Conservation (phyloP, 2,329 filamentous ascomycete genomes). For the Paraphoma sp. region DNA sequence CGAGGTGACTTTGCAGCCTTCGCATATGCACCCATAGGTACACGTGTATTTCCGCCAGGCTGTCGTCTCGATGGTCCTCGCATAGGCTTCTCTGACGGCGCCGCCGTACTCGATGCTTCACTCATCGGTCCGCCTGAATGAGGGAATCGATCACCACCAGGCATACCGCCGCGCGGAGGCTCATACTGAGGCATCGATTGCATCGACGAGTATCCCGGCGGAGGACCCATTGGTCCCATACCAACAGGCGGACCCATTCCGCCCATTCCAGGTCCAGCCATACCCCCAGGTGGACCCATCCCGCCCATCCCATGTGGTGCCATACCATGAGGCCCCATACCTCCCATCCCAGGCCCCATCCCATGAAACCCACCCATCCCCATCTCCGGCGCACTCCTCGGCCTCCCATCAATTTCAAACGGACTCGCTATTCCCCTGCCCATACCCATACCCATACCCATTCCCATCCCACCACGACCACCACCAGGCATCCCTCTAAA, state of each 20-base stretch:
- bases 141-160: neutral
- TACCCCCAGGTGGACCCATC: neutral
- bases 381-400: slow-evolving; percentile 1
- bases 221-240: neutral
- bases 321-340: slow-evolving; percentile 1
- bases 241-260: neutral
- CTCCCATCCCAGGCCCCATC: slow-evolving; percentile 2
- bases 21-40: slow-evolving; percentile 23
- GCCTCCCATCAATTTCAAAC: neutral
- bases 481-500: neutral
- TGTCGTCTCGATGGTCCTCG: neutral
- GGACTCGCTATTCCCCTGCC: neutral
- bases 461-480: slow-evolving; percentile 1
- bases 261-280: neutral
- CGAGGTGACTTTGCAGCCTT: neutral
- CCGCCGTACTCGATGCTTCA: neutral
- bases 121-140: neutral
- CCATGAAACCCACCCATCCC: slow-evolving; percentile 2
- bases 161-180: neutral
- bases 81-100: neutral
- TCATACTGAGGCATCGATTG: neutral
- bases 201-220: slow-evolving; percentile 13
- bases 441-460: slow-evolving; percentile 11
- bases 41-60: slow-evolving; percentile 10
- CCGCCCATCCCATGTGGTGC: slow-evolving; percentile 5